These are phyloP conservation scores for Lichtheimia hyalospora DNA, from an alignment of 371 early-diverging fungal species.

Conservation along the genomic window DNA sequence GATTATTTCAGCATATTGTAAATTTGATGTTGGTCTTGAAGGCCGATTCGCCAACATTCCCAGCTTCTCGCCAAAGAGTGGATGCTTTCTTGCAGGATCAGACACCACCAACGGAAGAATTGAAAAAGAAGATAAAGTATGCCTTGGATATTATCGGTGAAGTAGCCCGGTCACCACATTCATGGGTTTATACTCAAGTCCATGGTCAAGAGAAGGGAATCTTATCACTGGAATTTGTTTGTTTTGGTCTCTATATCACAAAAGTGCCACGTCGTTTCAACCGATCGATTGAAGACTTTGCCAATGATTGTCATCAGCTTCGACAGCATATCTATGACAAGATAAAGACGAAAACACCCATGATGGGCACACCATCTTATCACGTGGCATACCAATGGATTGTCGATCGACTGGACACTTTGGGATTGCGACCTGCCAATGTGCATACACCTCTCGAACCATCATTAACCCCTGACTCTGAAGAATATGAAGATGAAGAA, in stretches of 20 bases:
- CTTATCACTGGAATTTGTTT: constrained; percentile 11
- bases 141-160: constrained; percentile 4
- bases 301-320: not conserved
- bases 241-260: constrained; percentile 10
- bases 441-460: not conserved
- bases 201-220: not conserved
- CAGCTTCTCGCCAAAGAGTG: not conserved
- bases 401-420: not conserved
- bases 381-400: constrained; percentile 1
- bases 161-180: not conserved
- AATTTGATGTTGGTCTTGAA: constrained; percentile 2
- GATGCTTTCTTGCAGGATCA: not conserved
- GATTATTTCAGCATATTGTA: constrained; percentile 10
- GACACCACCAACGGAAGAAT: not conserved
- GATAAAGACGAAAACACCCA: not conserved
- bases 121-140: not conserved
- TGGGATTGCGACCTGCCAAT: not conserved
- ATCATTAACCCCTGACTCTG: not conserved
- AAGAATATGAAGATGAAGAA: constrained; percentile 4
- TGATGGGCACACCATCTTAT: not conserved
- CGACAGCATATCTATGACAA: not conserved
- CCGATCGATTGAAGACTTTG: constrained; percentile 8
- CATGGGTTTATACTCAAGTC: not conserved
- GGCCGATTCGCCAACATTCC: constrained; percentile 1
- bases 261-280: constrained; percentile 1